These are phyloP conservation scores for Pseudoturritis turrita DNA, from an alignment of 345 rosid species.

Conservation along the genomic window DNA sequence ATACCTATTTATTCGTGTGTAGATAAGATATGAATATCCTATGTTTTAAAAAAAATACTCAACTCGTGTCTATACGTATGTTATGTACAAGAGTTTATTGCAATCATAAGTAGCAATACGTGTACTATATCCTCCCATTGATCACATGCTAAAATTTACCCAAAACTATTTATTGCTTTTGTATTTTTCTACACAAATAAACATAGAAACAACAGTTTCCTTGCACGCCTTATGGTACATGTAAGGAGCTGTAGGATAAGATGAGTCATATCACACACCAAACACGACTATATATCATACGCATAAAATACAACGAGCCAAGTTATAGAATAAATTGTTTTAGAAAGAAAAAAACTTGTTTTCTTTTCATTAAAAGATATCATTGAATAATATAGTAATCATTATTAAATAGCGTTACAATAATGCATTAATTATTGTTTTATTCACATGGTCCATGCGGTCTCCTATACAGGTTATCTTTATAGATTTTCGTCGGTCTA, in stretches of 20 bases:
- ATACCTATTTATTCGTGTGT: neutral
- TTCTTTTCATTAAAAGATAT: neutral
- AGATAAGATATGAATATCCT: neutral
- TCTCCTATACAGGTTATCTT: neutral
- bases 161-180: slow-evolving; percentile 5
- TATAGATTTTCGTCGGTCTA: neutral
- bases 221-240: slow-evolving; percentile 14
- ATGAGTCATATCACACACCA: slow-evolving; percentile 3
- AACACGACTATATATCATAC: slow-evolving; percentile 5
- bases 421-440: slow-evolving; percentile 4
- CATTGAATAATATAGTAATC: neutral
- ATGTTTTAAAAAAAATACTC: neutral
- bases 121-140: slow-evolving; percentile 11
- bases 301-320: neutral
- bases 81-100: neutral
- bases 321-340: neutral
- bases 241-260: neutral
- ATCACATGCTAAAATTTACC: slow-evolving; percentile 24
- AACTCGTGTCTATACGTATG: neutral
- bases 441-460: slow-evolving; percentile 20
- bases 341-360: neutral
- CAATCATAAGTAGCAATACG: slow-evolving; percentile 17
- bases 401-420: neutral
- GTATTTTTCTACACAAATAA: slow-evolving; percentile 19
- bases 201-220: neutral